Base-by-base conservation (phyloP, 2,329 filamentous ascomycete species). In the Paecilomyces dactylethromorphus region DNA sequence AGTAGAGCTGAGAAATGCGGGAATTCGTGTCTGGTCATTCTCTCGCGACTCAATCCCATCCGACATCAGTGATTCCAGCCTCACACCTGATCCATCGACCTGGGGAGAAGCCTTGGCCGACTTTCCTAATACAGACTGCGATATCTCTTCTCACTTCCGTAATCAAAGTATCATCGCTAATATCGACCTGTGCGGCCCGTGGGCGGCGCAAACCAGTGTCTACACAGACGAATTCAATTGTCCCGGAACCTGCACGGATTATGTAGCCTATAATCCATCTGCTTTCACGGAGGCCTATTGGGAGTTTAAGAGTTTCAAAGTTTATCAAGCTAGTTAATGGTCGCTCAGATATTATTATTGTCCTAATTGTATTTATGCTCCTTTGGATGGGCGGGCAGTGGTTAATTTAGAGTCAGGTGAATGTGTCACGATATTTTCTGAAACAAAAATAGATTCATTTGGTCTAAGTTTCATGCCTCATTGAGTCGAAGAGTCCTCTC, bases 101-200 rank as follows among this genome's bases (percentile, higher is more conserved):
- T 90, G 87, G 82, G 87, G 86, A 15, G 76, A 72, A 1, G 84
- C 87, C 0, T 66, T 82, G 5, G 85, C 87, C 1, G 87, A 89
- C 60, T 88, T 88, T 69, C 87, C 87, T 13, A 79, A 75, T 64
- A 88, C 86, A 0, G 70, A 82, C 53, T 89, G 86, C 71, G 74
- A 85, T 59, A 83, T 88, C 55, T 69, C 72, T 5, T 76, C 73
- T 3, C 84, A 87, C 66, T 88, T 89, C 69, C 76, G 72, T 56
- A 89, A 88, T 66, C 81, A 87, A 68, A 86, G 83, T 63, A 88
- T 89, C 64, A 79, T 88, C 62, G 80, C 80, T 50, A 87, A 89
- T 65, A 87, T 88, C 62, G 83, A 86, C 68, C 72, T 89, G 8
- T 89, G 86, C 63, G 86, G 86, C 0, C 70, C 81, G 49, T 76